Conservation (phyloP, 495 filamentous ascomycete genomes). For the Chaetomium tenue region DNA sequence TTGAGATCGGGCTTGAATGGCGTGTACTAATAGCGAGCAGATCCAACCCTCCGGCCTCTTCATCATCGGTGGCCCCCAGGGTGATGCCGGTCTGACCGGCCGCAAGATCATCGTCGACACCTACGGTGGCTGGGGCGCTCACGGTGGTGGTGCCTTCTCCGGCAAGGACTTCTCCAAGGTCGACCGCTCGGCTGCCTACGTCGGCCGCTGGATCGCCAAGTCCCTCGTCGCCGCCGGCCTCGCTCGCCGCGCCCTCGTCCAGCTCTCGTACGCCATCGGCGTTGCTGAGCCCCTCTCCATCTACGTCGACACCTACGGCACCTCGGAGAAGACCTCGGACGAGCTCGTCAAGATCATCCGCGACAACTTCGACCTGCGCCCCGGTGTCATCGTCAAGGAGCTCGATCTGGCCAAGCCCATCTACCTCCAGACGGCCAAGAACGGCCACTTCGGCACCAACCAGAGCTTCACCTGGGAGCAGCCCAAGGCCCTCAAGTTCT, state of each 20-base stretch:
- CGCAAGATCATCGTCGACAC: conserved; percentile 99
- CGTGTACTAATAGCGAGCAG: conserved; percentile 44
- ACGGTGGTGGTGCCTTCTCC: conserved; percentile 99
- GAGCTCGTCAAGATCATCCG: conserved; percentile 90
- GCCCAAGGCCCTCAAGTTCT: conserved; percentile 89
- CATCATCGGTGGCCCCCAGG: conserved; percentile 98
- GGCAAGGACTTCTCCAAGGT: conserved; percentile 99
- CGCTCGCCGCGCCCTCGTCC: conserved; percentile 86
- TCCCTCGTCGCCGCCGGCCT: conserved; percentile 87
- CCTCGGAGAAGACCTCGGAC: conserved; percentile 67
- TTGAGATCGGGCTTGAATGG: background rate
- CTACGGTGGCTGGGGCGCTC: conserved; percentile 99
- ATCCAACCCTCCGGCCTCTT: conserved; percentile 98
- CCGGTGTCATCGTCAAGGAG: conserved; percentile 97
- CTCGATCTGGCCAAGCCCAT: conserved; percentile 92
- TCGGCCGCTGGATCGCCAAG: conserved; percentile 98
- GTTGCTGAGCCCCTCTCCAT: conserved; percentile 93
- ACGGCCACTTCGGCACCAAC: conserved; percentile 97
- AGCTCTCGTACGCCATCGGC: conserved; percentile 99
- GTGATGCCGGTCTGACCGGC: conserved; percentile 97
- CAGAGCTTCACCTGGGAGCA: conserved; percentile 97
- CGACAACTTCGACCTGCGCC: conserved; percentile 93
- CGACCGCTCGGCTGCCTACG: conserved; percentile 95
- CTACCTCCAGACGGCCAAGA: conserved; percentile 98
- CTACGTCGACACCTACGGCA: conserved; percentile 85